phyloP scores from a whole-genome alignment of 352 stramenopile species.

The Phytophthora constricta region DNA sequence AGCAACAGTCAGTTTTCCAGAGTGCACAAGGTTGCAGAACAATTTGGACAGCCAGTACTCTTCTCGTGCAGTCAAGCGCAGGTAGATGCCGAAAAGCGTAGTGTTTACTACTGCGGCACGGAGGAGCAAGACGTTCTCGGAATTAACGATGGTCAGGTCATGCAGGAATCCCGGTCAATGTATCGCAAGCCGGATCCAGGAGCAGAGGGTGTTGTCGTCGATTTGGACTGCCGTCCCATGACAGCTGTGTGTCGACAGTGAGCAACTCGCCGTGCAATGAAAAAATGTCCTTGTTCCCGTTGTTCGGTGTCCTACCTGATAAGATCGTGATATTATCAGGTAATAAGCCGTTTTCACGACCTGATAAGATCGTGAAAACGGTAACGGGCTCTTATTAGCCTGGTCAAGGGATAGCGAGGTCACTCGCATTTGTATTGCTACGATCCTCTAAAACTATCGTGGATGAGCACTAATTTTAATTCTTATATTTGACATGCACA shows the following conservation, averaged over 20 bases:
- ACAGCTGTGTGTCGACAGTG: constrained; percentile 72
- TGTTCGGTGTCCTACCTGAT: too few relatives aligned
- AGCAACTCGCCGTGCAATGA: too few relatives aligned
- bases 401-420: too few relatives aligned
- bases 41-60: constrained; percentile 85
- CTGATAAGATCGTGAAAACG: too few relatives aligned
- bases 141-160: constrained; percentile 91
- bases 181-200: constrained; percentile 78
- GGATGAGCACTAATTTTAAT: too few relatives aligned
- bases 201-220: constrained; percentile 74
- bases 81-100: constrained; percentile 72
- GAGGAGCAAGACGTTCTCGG: constrained; percentile 90
- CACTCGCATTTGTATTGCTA: too few relatives aligned
- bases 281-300: too few relatives aligned
- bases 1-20: constrained; percentile 43
- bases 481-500: too few relatives aligned
- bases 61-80: constrained; percentile 75
- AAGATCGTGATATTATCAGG: too few relatives aligned
- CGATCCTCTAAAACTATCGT: too few relatives aligned
- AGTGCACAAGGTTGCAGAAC: constrained; percentile 50
- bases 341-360: too few relatives aligned
- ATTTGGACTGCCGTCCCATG: constrained; percentile 68
- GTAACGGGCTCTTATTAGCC: too few relatives aligned
- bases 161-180: constrained; percentile 84
- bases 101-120: constrained; percentile 69